Base-by-base conservation (phyloP, 2,329 filamentous ascomycete species). In the Ophiocordyceps camponoti-floridani region DNA sequence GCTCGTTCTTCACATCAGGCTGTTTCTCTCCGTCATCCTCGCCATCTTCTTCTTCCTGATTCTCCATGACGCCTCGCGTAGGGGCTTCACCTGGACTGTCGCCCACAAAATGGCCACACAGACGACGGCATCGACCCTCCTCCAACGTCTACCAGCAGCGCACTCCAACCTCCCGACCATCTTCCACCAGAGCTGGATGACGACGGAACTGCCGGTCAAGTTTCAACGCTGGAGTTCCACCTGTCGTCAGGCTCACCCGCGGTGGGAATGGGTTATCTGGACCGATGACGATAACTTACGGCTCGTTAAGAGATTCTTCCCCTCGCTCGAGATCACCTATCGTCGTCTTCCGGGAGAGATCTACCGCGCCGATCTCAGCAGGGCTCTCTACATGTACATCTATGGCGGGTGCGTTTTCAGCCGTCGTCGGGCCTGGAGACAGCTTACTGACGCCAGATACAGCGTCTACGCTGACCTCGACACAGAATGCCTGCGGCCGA, bases 241-340 rank as follows among this genome's bases (percentile, higher is more conserved):
- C 4, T 62, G 59, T 44, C 52, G 58, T 13, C 35, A 46, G 40
- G 47, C 50, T 41, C 58, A 61, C 42, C 48, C 49, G 6, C 54
- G 57, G 43, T 62, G 58, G 53, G 57, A 62, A 47, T 62, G 56
- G 54, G 58, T 62, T 23, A 47, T 62, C 13, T 62, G 58, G 58
- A 61, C 60, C 4, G 58, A 62, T 43, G 53, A 59, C 35, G 58
- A 62, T 43, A 62, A 62, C 47, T 50, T 57, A 37, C 48, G 50
- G n/a, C 49, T 62, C 35, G 57, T 61, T 11, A 45, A 52, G 40
- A 53, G 45, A 43, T 51, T 57, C 44, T 59, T 59, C 44, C 57
- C 60, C 0, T 59, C 53, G 56, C 47, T 61, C 37, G 46, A 54
- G 41, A 48, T 53, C 11, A 52, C 52, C 19, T 61, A 57, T 40